Percentiles rank a stretch among this genome's conserved stretches.
Evolutionary conservation across 305 asterid genomes (phyloP).

Genomic region (Fraxinus ornus): DNA sequence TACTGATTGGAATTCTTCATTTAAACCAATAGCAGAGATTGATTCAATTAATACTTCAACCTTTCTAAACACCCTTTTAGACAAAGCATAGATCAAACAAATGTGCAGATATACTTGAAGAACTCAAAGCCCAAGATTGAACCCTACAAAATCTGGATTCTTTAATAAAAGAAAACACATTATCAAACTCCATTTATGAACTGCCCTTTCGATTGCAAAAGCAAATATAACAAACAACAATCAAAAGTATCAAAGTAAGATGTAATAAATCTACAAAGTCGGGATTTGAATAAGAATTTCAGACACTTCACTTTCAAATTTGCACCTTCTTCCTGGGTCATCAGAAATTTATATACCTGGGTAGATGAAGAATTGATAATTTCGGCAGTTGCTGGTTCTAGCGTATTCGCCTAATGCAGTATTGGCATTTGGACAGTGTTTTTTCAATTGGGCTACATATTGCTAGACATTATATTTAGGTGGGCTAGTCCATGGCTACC

Average conservation of each 20-base stretch:
- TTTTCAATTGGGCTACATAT: too few relatives aligned
- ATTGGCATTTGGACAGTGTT: not conserved
- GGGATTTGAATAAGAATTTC: not conserved
- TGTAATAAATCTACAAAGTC: not conserved
- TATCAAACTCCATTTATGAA: not conserved
- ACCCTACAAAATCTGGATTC: not conserved
- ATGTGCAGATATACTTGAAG: not conserved
- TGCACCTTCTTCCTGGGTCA: not conserved
- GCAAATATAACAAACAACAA: not conserved
- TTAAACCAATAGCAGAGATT: not conserved
- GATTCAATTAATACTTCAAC: not conserved
- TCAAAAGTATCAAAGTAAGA: not conserved
- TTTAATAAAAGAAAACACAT: too few relatives aligned
- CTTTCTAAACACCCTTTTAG: not conserved
- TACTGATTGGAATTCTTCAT: not conserved
- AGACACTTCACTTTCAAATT: not conserved
- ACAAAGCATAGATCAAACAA: not conserved
- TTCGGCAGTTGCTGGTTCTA: not conserved
- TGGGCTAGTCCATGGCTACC: too few relatives aligned
- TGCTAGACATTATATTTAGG: too few relatives aligned
- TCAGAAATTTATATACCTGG: not conserved
- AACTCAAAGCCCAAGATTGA: not conserved
- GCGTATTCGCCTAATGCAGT: not conserved
- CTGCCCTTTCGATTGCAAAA: not conserved
- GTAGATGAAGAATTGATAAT: not conserved